These are phyloP conservation scores for Sporothrix humicola DNA, from an alignment of 2,329 filamentous ascomycete genomes.

Conservation along the genomic window DNA sequence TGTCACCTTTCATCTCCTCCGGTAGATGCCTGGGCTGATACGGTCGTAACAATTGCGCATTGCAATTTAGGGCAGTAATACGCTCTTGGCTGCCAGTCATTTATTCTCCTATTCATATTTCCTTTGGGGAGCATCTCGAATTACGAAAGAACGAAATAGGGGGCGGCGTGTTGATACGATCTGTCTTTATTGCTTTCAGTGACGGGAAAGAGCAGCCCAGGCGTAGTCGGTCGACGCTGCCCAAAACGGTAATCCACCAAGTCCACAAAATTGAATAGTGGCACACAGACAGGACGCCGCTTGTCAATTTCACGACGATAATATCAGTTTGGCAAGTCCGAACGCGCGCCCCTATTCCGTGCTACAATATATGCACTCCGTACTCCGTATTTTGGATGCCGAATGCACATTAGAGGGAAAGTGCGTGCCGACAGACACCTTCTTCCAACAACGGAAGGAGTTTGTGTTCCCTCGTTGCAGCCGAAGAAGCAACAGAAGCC, in stretches of 20 bases:
- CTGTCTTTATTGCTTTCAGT: not conserved
- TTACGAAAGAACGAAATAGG: not conserved
- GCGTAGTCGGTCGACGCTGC: constrained; percentile 3
- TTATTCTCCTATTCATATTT: not conserved
- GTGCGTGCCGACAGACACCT: not conserved
- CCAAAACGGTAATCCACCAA: constrained; percentile 15
- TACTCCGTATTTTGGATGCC: not conserved
- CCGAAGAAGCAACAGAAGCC: constrained; percentile 17
- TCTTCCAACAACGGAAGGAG: not conserved
- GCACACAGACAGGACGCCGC: not conserved
- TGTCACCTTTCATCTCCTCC: constrained; percentile 25
- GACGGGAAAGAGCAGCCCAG: not conserved
- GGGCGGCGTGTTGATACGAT: not conserved
- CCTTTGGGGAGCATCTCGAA: not conserved
- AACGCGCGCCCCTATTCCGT: constrained; percentile 2
- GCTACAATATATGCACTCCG: not conserved
- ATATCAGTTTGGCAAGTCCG: not conserved
- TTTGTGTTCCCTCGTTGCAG: not conserved
- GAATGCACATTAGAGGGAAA: not conserved
- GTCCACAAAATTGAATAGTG: not conserved
- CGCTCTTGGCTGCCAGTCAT: not conserved
- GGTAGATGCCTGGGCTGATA: not conserved
- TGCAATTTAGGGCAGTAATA: not conserved
- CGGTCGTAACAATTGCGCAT: constrained; percentile 17
- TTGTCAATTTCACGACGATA: not conserved